Conservation (phyloP, 1,284 basidiomycete species). For the Rhodotorula sp. region DNA sequence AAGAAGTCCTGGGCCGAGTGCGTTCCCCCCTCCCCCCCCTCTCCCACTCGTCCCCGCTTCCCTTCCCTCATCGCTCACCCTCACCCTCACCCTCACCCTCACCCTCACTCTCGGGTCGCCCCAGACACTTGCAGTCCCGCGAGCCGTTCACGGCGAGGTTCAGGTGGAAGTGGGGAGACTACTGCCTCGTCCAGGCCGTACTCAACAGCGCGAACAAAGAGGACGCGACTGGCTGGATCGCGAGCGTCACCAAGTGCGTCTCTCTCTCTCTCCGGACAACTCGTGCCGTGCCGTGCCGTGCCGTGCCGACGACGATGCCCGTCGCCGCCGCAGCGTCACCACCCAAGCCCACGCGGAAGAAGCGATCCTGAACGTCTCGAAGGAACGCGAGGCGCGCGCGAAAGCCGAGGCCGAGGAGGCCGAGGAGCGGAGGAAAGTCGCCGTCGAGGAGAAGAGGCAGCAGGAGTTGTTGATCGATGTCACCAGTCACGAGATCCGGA, state of each 20-base stretch:
- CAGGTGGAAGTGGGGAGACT: slow-evolving; percentile 18
- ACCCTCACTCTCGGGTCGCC: too few species aligned
- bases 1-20: not conserved
- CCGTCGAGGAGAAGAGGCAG: slow-evolving; percentile 28
- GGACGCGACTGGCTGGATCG: slow-evolving; percentile 19
- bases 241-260: slow-evolving; percentile 16
- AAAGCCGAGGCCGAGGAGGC: slow-evolving; percentile 25
- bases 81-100: too few species aligned
- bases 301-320: not conserved
- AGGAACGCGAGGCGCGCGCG: slow-evolving; percentile 26
- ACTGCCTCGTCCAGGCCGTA: slow-evolving; percentile 9
- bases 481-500: slow-evolving; percentile 34
- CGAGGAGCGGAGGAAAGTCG: slow-evolving; percentile 9
- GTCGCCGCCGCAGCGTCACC: slow-evolving; percentile 1
- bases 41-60: not conserved
- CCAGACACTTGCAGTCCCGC: not conserved
- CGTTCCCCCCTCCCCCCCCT: not conserved
- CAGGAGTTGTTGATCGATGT: slow-evolving; percentile 36
- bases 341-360: slow-evolving; percentile 18
- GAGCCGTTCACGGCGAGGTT: slow-evolving; percentile 15
- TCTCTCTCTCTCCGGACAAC: not conserved
- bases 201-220: slow-evolving; percentile 3
- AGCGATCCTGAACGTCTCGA: slow-evolving; percentile 13
- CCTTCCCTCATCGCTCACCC: too few species aligned
- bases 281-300: too few species aligned